Evolutionary conservation across 2,329 filamentous ascomycete genomes (phyloP), one percentile per base, ranked within the genome.

Genomic region (Pestalotiopsis sp.): DNA sequence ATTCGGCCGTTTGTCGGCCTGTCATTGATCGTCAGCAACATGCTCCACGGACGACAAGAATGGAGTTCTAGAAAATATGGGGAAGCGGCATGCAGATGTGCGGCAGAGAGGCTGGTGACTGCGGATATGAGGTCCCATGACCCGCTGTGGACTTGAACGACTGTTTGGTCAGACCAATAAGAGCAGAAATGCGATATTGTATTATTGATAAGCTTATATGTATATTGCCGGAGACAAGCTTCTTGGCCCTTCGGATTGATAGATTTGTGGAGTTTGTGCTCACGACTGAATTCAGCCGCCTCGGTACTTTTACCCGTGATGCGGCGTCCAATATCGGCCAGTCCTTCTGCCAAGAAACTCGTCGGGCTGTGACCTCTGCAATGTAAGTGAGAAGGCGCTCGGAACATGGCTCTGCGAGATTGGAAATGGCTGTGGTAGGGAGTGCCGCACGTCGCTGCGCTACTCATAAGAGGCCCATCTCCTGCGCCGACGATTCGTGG

Each of bases 221-320:
- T 31, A 23, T 57, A 3, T 36, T n/a, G 13, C 63, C 41, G 45
- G 52, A 20, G 41, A 36, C 49, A 52, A 27, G 39, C 17, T 56
- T 36, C 38, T 20, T n/a, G 49, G 20, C 27, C 63, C 5, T 36
- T 41, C n/a, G 38, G n/a, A 41, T 25, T 36, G 57, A 67, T 41
- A 36, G 20, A 20, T 20, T 60, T 67, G 36, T 67, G 65, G 52
- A 56, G 65, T 31, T 41, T 39, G 25, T 11, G 45, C 45, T 20
- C 45, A 52, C 56, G 41, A 23, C n/a, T n/a, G 45, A 41, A 67
- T 67, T 67, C 65, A 67, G 65, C 65, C 65, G 65, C 65, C 65
- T 49, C 39, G 56, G 65, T 56, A 67, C 41, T 67, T 67, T 31
- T 36, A 39, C 11, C 41, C 63, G 63, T 27, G 20, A 49, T 58